These are phyloP conservation scores for Pichia nakasei DNA, from an alignment of 805 yeast species.

Conservation along the genomic window DNA sequence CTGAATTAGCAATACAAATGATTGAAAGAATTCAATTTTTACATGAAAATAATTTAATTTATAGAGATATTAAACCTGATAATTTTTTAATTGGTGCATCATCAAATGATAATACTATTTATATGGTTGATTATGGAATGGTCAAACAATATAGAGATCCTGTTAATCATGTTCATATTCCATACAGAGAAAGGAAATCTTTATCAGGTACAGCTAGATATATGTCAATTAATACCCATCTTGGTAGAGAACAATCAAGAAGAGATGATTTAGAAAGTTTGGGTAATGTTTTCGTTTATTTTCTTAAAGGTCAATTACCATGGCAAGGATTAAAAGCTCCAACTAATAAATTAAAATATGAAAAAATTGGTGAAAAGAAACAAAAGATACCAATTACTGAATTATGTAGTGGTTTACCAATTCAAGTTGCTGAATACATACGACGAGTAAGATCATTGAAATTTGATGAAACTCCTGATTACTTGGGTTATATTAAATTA, in stretches of 20 bases:
- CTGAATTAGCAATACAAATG: constrained; percentile 72
- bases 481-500: constrained; percentile 53
- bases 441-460: constrained; percentile 57
- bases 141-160: constrained; percentile 81
- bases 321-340: constrained; percentile 91
- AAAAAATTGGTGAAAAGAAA: constrained; percentile 76
- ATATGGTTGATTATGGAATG: constrained; percentile 80
- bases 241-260: constrained; percentile 77
- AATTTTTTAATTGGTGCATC: constrained; percentile 70
- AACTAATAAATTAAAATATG: constrained; percentile 75
- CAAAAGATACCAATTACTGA: constrained; percentile 58
- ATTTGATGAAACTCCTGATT: constrained; percentile 76
- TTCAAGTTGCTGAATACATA: constrained; percentile 67
- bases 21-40: constrained; percentile 61
- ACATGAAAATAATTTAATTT: constrained; percentile 69
- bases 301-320: constrained; percentile 69
- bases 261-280: constrained; percentile 75
- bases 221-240: constrained; percentile 83
- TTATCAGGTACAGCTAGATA: constrained; percentile 80
- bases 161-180: constrained; percentile 69
- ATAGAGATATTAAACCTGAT: constrained; percentile 79
- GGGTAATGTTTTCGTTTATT: constrained; percentile 77
- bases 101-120: constrained; percentile 44
- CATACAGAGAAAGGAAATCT: constrained; percentile 72
- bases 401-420: constrained; percentile 56